phyloP scores from a whole-genome alignment of 345 rosid genomes.

The Cardamine occulta region DNA sequence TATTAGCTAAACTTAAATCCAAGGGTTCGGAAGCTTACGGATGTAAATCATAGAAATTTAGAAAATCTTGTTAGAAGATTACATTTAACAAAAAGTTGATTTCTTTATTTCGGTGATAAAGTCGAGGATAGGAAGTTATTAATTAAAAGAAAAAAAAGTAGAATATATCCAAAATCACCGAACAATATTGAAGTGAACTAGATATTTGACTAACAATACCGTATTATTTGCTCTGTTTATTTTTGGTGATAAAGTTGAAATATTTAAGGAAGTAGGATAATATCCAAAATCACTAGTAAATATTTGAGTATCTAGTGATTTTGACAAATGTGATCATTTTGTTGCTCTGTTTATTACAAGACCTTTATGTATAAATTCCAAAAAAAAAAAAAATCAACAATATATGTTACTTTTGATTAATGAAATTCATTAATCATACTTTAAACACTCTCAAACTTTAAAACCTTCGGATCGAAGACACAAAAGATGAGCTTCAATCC shows the following conservation, averaged over 20 bases:
- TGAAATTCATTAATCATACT: no score
- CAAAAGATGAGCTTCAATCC: slow-evolving; percentile 84
- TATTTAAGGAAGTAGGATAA: neutral
- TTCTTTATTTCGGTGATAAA: neutral
- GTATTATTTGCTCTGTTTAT: neutral
- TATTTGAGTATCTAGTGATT: neutral
- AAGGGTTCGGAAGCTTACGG: neutral
- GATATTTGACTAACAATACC: neutral
- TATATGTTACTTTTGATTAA: no score
- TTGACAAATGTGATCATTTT: neutral
- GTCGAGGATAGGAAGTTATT: neutral
- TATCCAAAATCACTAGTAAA: slow-evolving; percentile 1
- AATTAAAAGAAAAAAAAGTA: neutral
- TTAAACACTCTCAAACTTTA: slow-evolving; percentile 58
- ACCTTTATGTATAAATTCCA: neutral
- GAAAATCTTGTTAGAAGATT: slow-evolving; percentile 9
- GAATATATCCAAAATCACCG: neutral
- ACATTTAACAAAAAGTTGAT: neutral
- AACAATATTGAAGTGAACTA: neutral
- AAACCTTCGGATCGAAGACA: slow-evolving; percentile 91
- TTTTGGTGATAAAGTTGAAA: neutral
- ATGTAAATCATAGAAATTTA: neutral
- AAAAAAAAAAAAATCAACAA: slow-evolving; percentile 28
- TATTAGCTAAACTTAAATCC: neutral
- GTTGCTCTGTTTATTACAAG: slow-evolving; percentile 18